Percentiles rank a stretch among this genome's conserved stretches.
Conservation (phyloP, 106 monocot species). For the Vanilla planifolia region DNA sequence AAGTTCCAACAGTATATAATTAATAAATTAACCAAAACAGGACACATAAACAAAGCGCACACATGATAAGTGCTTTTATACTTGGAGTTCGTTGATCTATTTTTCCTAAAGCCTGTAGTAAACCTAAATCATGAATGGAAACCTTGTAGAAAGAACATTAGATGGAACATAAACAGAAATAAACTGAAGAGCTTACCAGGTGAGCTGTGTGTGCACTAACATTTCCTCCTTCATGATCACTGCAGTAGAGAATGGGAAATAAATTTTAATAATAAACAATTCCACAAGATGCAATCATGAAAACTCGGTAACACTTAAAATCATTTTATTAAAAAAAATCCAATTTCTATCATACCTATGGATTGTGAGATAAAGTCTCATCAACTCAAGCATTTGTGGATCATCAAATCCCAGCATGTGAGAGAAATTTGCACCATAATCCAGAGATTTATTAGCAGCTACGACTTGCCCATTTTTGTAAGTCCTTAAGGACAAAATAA, state of each 20-base stretch:
- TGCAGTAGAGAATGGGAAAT: constrained; percentile 25
- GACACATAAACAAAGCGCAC: not conserved
- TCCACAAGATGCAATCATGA: not conserved
- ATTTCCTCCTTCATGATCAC: constrained; percentile 99
- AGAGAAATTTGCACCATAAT: constrained; percentile 94
- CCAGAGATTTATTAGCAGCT: constrained; percentile 64
- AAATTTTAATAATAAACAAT: not conserved
- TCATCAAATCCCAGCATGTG: constrained; percentile 97
- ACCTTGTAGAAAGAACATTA: not conserved
- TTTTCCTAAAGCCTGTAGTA: not conserved
- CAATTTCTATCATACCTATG: constrained; percentile 39
- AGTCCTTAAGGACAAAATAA: constrained; percentile 42
- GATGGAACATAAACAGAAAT: not conserved
- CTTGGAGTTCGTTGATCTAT: not conserved
- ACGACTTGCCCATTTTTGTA: constrained; percentile 71
- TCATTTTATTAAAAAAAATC: not conserved
- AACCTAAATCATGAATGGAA: not conserved
- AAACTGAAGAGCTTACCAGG: constrained; percentile 48
- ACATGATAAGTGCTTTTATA: not conserved
- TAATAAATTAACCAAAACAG: not conserved
- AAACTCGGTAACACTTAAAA: not conserved
- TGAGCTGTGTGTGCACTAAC: constrained; percentile 98
- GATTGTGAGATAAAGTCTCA: constrained; percentile 95
- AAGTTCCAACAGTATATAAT: too few relatives aligned
- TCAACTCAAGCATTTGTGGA: constrained; percentile 88